Conservation (phyloP, 2,329 filamentous ascomycete species). For the Corinectria fuckeliana region DNA sequence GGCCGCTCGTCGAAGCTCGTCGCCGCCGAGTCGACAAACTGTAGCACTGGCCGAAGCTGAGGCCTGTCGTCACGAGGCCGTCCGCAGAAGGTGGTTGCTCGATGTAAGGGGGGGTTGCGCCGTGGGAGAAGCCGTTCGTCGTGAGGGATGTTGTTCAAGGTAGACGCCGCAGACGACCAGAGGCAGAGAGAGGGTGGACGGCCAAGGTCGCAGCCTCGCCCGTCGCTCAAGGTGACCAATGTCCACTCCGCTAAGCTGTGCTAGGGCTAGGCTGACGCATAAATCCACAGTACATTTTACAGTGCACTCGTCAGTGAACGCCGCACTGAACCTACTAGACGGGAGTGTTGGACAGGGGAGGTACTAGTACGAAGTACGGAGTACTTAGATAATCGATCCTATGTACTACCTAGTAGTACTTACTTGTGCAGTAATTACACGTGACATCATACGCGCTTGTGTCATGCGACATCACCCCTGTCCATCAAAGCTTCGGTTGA, state of each 20-base stretch:
- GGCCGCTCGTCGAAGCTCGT: constrained; percentile 13
- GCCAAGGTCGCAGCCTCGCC: constrained; percentile 40
- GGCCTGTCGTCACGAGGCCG: constrained; percentile 5
- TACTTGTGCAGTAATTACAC: constrained; percentile 38
- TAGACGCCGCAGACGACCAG: constrained; percentile 30
- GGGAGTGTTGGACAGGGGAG: background rate
- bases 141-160: constrained; percentile 33
- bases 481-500: constrained; percentile 7
- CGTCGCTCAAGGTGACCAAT: constrained; percentile 35
- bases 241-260: constrained; percentile 23
- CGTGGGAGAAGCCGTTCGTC: constrained; percentile 8
- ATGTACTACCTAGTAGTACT: too few species aligned
- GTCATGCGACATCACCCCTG: constrained; percentile 33
- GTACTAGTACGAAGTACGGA: too few species aligned
- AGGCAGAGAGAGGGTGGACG: constrained; percentile 15
- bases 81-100: background rate
- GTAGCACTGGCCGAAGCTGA: background rate
- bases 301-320: background rate
- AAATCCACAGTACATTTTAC: constrained; percentile 17
- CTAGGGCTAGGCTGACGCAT: constrained; percentile 37
- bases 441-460: constrained; percentile 39
- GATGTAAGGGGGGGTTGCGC: background rate
- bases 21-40: background rate
- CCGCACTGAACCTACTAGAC: background rate
- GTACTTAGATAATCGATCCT: too few species aligned